These are phyloP conservation scores for Trichosporon inkin DNA, from an alignment of 1,284 basidiomycete genomes.

Conservation along the genomic window DNA sequence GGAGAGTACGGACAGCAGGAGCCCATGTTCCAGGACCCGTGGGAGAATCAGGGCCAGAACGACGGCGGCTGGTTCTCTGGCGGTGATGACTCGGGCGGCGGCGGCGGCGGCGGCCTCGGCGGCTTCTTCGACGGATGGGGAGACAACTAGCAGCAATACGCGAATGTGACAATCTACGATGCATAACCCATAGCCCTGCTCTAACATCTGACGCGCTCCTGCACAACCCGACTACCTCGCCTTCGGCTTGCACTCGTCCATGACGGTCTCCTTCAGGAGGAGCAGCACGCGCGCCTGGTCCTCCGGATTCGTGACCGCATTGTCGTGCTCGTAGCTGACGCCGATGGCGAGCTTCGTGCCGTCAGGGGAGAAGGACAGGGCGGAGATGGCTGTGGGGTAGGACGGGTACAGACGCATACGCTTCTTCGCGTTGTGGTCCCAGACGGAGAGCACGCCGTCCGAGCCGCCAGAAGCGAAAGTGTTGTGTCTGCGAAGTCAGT, in stretches of 20 bases:
- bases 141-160: neutral
- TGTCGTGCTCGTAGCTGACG: constrained; percentile 82
- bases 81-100: constrained; percentile 21
- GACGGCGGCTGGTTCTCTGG: constrained; percentile 28
- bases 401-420: constrained; percentile 82
- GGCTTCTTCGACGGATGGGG: constrained; percentile 16
- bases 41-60: constrained; percentile 19
- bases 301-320: constrained; percentile 54
- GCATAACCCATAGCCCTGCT: constrained; percentile 2
- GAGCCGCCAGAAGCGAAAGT: constrained; percentile 94
- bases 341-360: constrained; percentile 76
- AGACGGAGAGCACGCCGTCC: constrained; percentile 84
- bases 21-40: constrained; percentile 24
- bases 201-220: neutral
- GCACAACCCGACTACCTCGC: neutral
- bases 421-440: constrained; percentile 97
- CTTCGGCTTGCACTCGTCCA: constrained; percentile 50
- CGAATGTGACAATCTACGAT: constrained; percentile 5
- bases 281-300: constrained; percentile 41
- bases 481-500: constrained; percentile 61
- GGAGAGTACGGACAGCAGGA: constrained; percentile 11
- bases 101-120: constrained; percentile 17
- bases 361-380: constrained; percentile 75
- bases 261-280: constrained; percentile 49
- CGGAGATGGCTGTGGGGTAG: constrained; percentile 66